phyloP scores from a whole-genome alignment of 2,329 filamentous ascomycete genomes.

The Teratosphaeria nubilosa region DNA sequence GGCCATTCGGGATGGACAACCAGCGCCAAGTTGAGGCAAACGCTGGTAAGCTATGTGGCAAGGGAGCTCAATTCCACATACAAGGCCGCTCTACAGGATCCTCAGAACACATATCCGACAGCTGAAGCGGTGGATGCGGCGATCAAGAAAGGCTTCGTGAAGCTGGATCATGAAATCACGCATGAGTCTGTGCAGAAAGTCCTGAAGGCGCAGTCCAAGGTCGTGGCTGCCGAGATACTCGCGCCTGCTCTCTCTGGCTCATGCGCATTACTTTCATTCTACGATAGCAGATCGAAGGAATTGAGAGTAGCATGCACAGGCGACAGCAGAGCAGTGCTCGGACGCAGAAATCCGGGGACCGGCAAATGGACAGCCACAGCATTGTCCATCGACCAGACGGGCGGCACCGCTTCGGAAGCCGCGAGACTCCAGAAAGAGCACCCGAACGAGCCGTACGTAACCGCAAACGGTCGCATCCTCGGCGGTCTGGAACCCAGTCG shows the following conservation, averaged over 20 bases:
- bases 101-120: slow-evolving; percentile 52
- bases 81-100: slow-evolving; percentile 56
- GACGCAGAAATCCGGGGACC: slow-evolving; percentile 55
- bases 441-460: slow-evolving; percentile 78
- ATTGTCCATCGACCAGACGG: slow-evolving; percentile 88
- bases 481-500: slow-evolving; percentile 86
- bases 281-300: slow-evolving; percentile 77
- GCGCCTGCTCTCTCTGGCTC: slow-evolving; percentile 94
- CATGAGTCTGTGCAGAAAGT: slow-evolving; percentile 88
- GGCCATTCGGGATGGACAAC: slow-evolving; percentile 98
- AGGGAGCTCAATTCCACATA: slow-evolving; percentile 89
- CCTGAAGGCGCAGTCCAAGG: slow-evolving; percentile 76
- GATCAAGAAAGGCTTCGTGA: slow-evolving; percentile 84
- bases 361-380: slow-evolving; percentile 91
- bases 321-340: slow-evolving; percentile 89
- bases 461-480: slow-evolving; percentile 79
- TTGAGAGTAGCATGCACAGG: slow-evolving; percentile 92
- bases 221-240: slow-evolving; percentile 81
- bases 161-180: slow-evolving; percentile 87
- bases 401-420: slow-evolving; percentile 74
- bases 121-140: slow-evolving; percentile 76
- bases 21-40: slow-evolving; percentile 87
- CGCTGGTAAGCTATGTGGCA: slow-evolving; percentile 83
- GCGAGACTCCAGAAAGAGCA: slow-evolving; percentile 76
- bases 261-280: slow-evolving; percentile 91